Evolutionary conservation across 2,329 filamentous ascomycete species (phyloP).

Genomic region (Aaosphaeria pasadenensis): DNA sequence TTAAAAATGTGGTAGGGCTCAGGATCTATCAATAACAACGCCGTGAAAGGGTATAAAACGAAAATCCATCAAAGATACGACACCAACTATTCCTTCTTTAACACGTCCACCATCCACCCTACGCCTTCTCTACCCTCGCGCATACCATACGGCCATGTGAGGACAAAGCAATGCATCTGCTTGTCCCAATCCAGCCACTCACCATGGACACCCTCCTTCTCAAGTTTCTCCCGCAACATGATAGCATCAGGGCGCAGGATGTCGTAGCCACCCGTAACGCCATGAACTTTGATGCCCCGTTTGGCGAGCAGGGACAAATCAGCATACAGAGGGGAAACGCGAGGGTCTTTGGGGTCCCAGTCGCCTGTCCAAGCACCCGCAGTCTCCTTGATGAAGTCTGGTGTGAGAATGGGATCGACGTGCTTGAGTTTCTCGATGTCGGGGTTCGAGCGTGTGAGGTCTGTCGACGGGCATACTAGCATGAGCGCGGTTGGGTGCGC

Average conservation of each 20-base stretch:
- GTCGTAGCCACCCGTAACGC: slow-evolving; percentile 52
- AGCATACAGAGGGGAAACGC: slow-evolving; percentile 49
- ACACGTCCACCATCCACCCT: slow-evolving; percentile 44
- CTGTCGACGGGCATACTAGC: slow-evolving; percentile 49
- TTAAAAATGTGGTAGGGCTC: no score
- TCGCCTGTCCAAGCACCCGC: slow-evolving; percentile 43
- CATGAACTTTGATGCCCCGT: slow-evolving; percentile 48
- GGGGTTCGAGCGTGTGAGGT: slow-evolving; percentile 47
- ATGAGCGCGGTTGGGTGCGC: slow-evolving; percentile 40
- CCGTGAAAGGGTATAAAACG: neutral
- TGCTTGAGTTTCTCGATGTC: slow-evolving; percentile 40
- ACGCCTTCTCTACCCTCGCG: slow-evolving; percentile 46
- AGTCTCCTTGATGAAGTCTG: slow-evolving; percentile 39
- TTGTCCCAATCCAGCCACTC: slow-evolving; percentile 59
- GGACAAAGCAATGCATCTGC: slow-evolving; percentile 60
- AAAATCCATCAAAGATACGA: neutral
- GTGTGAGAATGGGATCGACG: slow-evolving; percentile 47
- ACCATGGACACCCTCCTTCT: slow-evolving; percentile 43
- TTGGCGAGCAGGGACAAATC: slow-evolving; percentile 41
- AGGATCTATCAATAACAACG: no score
- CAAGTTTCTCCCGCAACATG: slow-evolving; percentile 44
- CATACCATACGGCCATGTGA: slow-evolving; percentile 50
- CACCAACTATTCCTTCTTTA: slow-evolving; percentile 18
- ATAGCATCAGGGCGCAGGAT: slow-evolving; percentile 53
- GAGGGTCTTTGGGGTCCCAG: slow-evolving; percentile 42